Evolutionary conservation across 371 early-diverging fungal species (phyloP), one percentile per base, ranked within the genome.

Genomic region (Synchytrium microbalum): DNA sequence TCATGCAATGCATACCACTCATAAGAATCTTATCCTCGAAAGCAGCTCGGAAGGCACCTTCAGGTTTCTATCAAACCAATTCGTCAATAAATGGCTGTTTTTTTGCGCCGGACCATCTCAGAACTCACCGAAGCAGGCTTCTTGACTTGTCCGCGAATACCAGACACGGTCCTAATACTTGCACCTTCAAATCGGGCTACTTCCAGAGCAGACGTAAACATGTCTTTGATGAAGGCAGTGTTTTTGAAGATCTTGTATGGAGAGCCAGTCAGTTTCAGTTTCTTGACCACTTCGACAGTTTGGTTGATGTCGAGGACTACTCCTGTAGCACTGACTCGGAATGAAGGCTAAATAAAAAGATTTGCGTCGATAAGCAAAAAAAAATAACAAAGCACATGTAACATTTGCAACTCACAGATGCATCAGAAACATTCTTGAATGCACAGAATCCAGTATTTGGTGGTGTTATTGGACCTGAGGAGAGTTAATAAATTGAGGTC

Each of bases 121-220:
- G 23, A 2, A 69, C 69, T 62, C 75, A 82, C 84, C 59, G 84
- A 67, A 13, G 88, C 63, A 2, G 88, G 84, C 77, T 95, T 98
- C 78, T 99, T 99, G 60, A 99, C 88, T 70, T 93, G 92, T 62
- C 99, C 99, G 69, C 99, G 88, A 66, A 99, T 92, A 28, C 99
- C 99, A 68, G 91, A 90, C 19, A 96, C 98, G 0, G 97, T 98
- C 46, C 95, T 88, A 60, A 99, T 86, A 54, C 84, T 84, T 1
- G 96, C 99, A 30, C 96, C 96, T 75, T 96, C 93, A 74, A 99
- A 99, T 77, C 95, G 93, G 67, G 92, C 92, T n/a, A 98, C 99
- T 75, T 99, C 99, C 23, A 98, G 80, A 19, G 91, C 79, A 25
- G 92, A 88, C n/a, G 88, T 94, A 78, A 99, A 99, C 99, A 99